These are phyloP conservation scores for Tillandsia fasciculata DNA, from an alignment of 176 grass and related monocot species.

Conservation along the genomic window DNA sequence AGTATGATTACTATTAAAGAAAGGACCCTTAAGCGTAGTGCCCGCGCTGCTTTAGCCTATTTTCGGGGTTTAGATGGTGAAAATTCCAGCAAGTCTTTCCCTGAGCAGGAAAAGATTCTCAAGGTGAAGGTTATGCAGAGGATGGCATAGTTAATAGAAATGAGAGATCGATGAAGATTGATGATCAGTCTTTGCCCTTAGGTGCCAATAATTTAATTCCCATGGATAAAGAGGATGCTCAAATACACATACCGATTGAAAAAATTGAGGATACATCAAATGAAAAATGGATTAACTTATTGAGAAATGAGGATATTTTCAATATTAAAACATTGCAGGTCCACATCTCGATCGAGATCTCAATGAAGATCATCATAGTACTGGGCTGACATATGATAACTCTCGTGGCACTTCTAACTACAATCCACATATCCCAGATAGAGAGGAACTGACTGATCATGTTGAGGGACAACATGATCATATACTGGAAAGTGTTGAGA, in stretches of 20 bases:
- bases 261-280: constrained; percentile 11
- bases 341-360: constrained; percentile 15
- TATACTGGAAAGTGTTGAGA: constrained; percentile 4
- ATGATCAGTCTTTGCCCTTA: constrained; percentile 1
- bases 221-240: constrained; percentile 20
- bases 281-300: constrained; percentile 16
- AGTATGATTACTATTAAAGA: constrained; percentile 58
- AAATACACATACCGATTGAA: constrained; percentile 10
- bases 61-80: constrained; percentile 33
- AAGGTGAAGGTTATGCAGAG: constrained; percentile 27
- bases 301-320: not conserved
- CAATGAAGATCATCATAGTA: constrained; percentile 3
- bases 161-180: not conserved
- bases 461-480: constrained; percentile 15
- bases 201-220: not conserved
- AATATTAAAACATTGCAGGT: not conserved
- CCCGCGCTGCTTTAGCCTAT: constrained; percentile 64
- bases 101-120: constrained; percentile 27
- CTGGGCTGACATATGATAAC: not conserved
- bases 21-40: constrained; percentile 70
- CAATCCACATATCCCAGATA: constrained; percentile 8
- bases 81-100: constrained; percentile 24
- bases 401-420: constrained; percentile 6
- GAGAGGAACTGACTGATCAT: constrained; percentile 12
- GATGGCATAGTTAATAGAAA: constrained; percentile 6